Evolutionary conservation across 1,284 basidiomycete genomes (phyloP).

Genomic region (Apiotrichum porosum): DNA sequence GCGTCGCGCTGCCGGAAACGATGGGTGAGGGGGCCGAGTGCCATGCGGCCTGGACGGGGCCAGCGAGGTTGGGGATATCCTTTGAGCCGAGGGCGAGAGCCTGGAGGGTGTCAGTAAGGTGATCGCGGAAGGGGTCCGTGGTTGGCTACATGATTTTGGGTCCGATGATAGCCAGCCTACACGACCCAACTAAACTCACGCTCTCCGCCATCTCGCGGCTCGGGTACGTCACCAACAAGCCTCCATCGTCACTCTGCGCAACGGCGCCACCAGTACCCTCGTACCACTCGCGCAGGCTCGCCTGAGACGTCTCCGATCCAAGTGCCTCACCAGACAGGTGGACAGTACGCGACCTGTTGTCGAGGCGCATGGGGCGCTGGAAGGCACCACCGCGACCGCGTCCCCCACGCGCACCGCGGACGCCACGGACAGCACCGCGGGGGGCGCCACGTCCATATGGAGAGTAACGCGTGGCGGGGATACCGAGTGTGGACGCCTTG

Average conservation of each 20-base stretch:
- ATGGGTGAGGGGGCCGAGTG: conserved; percentile 12
- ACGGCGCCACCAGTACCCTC: conserved; percentile 56
- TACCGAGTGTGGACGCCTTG: conserved; percentile 51
- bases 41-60: conserved; percentile 29
- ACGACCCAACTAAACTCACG: no score
- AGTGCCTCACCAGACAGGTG: conserved; percentile 62
- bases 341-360: conserved; percentile 81
- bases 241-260: conserved; percentile 11
- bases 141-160: background rate
- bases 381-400: conserved; percentile 58
- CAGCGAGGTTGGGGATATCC: conserved; percentile 25
- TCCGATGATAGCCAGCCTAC: no score
- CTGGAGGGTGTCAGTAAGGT: conserved; percentile 18
- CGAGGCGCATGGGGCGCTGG: conserved; percentile 68
- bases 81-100: conserved; percentile 37
- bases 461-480: conserved; percentile 42
- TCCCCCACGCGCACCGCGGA: conserved; percentile 52
- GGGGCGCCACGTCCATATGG: conserved; percentile 62
- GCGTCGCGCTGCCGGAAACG: background rate
- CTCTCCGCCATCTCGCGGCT: conserved; percentile 43
- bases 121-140: no score
- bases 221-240: conserved; percentile 38
- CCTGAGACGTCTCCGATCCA: conserved; percentile 47
- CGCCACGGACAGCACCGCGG: conserved; percentile 51
- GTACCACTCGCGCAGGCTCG: conserved; percentile 72